phyloP scores from a whole-genome alignment of 805 yeast genomes.

The Saccharomycopsis sp. region DNA sequence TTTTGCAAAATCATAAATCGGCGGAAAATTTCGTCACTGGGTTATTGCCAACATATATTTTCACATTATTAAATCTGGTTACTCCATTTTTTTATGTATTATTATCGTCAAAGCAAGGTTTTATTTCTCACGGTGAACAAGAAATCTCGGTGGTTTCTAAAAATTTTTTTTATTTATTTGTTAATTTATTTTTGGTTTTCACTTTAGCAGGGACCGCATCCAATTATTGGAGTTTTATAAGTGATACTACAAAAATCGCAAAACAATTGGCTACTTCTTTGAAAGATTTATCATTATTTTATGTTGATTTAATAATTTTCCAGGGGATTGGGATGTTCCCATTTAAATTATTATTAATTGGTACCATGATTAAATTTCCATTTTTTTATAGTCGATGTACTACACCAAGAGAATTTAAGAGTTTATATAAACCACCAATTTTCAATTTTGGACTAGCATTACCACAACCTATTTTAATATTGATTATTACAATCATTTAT shows the following conservation, averaged over 20 bases:
- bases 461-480: conserved; percentile 85
- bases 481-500: conserved; percentile 79
- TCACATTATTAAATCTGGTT: conserved; percentile 72
- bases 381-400: conserved; percentile 55
- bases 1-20: conserved; percentile 59
- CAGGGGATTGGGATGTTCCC: conserved; percentile 91
- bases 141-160: conserved; percentile 85
- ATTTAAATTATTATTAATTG: conserved; percentile 72
- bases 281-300: conserved; percentile 73
- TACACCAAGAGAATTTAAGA: conserved; percentile 77
- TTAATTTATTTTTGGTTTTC: conserved; percentile 87
- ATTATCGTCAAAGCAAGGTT: conserved; percentile 80
- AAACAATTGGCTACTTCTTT: conserved; percentile 78
- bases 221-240: conserved; percentile 67
- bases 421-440: conserved; percentile 78
- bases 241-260: conserved; percentile 87
- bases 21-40: conserved; percentile 79
- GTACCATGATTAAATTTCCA: conserved; percentile 70
- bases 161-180: conserved; percentile 91
- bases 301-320: conserved; percentile 77
- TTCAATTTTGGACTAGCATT: conserved; percentile 87
- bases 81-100: conserved; percentile 85
- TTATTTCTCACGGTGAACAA: conserved; percentile 85
- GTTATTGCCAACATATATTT: conserved; percentile 82
- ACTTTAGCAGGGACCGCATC: conserved; percentile 92